These are phyloP conservation scores for Moricandia moricandioides DNA, from an alignment of 345 rosid species.

Conservation along the genomic window DNA sequence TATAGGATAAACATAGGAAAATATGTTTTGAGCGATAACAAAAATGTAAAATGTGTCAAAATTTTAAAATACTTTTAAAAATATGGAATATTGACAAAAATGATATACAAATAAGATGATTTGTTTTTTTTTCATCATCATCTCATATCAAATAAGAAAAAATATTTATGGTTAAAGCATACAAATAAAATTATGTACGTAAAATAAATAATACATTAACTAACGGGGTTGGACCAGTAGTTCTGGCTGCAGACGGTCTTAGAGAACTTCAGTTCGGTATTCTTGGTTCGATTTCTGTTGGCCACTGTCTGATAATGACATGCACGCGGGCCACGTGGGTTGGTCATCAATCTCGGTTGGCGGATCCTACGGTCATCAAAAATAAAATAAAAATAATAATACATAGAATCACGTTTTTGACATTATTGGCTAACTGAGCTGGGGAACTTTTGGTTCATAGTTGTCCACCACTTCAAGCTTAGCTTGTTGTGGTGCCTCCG, in stretches of 20 bases:
- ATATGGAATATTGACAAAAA: background rate
- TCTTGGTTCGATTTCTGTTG: no score
- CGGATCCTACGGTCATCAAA: no score
- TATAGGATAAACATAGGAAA: no score
- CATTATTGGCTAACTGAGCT: constrained; percentile 37
- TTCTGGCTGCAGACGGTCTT: no score
- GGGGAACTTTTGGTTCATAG: constrained; percentile 39
- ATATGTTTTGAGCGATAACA: background rate
- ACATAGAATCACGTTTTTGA: background rate
- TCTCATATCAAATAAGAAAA: background rate
- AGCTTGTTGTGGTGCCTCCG: constrained; percentile 18
- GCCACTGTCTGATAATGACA: no score
- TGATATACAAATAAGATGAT: background rate
- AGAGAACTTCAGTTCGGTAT: no score
- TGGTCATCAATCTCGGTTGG: no score
- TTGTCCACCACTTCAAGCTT: constrained; percentile 35
- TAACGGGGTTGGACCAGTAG: no score
- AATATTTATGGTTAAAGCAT: background rate
- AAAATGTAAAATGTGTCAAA: background rate
- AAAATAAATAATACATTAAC: background rate
- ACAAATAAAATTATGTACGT: background rate
- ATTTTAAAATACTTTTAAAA: background rate
- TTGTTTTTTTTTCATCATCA: background rate
- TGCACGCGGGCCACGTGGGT: no score
- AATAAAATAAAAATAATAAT: background rate